Evolutionary conservation across 83 land plant genomes (phyloP).

Genomic region (Larix sibirica): DNA sequence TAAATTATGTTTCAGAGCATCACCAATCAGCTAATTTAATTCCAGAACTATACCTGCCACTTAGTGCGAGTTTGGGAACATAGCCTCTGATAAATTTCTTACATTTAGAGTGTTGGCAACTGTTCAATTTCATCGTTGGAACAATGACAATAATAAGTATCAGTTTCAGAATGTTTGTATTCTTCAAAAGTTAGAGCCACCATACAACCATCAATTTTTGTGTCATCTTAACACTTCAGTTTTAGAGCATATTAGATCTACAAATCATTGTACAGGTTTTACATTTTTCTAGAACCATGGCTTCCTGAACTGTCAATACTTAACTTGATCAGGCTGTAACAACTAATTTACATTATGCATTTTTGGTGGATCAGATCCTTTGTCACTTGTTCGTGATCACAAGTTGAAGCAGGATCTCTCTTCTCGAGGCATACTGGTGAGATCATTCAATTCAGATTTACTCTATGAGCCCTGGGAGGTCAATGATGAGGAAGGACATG

Average conservation of each 20-base stretch:
- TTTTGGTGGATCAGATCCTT: constrained; percentile 44
- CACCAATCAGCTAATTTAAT: not conserved
- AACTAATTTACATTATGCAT: not conserved
- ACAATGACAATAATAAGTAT: not conserved
- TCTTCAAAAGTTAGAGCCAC: not conserved
- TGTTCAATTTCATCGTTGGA: not conserved
- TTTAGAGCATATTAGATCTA: not conserved
- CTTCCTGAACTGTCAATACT: not conserved
- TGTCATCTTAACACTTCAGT: not conserved
- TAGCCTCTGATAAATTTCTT: not conserved
- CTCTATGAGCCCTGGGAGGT: constrained; percentile 92
- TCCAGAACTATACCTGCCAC: not conserved
- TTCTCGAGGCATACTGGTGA: constrained; percentile 52
- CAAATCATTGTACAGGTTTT: not conserved
- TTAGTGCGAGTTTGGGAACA: not conserved
- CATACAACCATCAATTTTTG: not conserved
- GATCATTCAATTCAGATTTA: constrained; percentile 71
- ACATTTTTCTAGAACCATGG: not conserved
- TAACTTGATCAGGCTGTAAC: not conserved
- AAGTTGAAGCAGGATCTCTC: constrained; percentile 51
- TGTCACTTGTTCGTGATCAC: constrained; percentile 74
- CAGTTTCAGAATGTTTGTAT: not conserved
- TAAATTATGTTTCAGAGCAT: not conserved
- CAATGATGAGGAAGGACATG: constrained; percentile 60
- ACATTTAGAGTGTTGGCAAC: not conserved